These are phyloP conservation scores for Deuterostichococcus epilithicus DNA, from an alignment of 139 green algal species.

Conservation along the genomic window DNA sequence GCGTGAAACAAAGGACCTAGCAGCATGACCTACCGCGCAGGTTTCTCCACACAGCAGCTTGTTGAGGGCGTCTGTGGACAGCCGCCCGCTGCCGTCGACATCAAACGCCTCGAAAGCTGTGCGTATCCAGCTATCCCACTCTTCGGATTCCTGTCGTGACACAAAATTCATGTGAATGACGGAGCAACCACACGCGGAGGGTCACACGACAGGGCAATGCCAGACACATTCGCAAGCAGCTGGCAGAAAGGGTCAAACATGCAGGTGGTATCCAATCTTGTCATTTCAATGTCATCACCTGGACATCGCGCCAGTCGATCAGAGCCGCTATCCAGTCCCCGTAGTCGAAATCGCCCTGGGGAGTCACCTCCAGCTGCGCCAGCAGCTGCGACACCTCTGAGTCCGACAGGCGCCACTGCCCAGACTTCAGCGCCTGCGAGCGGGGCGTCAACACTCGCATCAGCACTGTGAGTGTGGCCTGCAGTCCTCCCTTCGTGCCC, in stretches of 20 bases:
- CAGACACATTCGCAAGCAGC: no score
- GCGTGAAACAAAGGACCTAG: slow-evolving; percentile 8
- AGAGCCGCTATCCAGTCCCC: slow-evolving; percentile 66
- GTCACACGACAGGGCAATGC: no score
- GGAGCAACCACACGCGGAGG: not conserved
- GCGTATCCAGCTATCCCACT: slow-evolving; percentile 39
- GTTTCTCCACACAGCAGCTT: slow-evolving; percentile 42
- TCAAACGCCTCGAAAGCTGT: slow-evolving; percentile 55
- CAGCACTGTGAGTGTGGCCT: not conserved
- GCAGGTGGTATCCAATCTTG: no score
- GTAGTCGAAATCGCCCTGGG: slow-evolving; percentile 14
- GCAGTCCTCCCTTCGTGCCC: no score
- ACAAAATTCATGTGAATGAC: no score
- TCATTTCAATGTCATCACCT: no score
- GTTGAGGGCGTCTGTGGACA: slow-evolving; percentile 45
- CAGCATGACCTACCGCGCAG: not conserved
- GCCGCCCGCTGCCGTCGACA: slow-evolving; percentile 30
- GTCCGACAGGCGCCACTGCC: slow-evolving; percentile 50
- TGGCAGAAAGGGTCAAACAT: no score
- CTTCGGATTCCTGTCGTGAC: slow-evolving; percentile 9
- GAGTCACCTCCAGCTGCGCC: slow-evolving; percentile 21
- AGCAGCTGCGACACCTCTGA: slow-evolving; percentile 45
- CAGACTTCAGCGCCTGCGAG: slow-evolving; percentile 31
- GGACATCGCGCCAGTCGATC: slow-evolving; percentile 62
- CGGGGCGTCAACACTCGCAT: not conserved